Percentiles rank a stretch among this genome's conserved stretches.
Conservation (phyloP, 2,329 filamentous ascomycete genomes). For the Botrytis galanthina region DNA sequence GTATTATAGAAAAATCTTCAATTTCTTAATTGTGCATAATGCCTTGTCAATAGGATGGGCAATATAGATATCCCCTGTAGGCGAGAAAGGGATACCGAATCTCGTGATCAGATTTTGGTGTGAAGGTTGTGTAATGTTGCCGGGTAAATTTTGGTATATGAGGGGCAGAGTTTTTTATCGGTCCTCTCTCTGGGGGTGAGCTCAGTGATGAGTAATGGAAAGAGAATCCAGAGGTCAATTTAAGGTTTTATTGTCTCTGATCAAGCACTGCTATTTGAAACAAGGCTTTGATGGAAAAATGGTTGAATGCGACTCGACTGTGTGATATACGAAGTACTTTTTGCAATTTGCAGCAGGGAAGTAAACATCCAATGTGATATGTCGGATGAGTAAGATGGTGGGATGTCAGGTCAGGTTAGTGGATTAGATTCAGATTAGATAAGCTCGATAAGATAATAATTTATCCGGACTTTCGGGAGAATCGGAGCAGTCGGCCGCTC, state of each 20-base stretch:
- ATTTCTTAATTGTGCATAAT: neutral
- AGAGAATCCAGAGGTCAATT: neutral
- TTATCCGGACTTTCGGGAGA: neutral
- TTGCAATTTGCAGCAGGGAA: neutral
- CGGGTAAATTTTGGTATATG: neutral
- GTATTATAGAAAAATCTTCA: neutral
- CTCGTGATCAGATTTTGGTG: neutral
- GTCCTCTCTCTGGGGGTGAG: neutral
- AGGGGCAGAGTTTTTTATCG: neutral
- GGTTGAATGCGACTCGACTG: neutral
- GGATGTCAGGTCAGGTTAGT: neutral
- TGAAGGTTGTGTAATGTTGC: neutral
- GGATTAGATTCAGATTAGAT: slow-evolving; percentile 1
- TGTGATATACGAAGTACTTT: neutral
- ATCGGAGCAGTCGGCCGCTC: slow-evolving; percentile 1
- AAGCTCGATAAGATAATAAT: neutral
- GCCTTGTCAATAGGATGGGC: neutral
- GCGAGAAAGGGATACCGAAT: neutral
- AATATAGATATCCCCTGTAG: neutral
- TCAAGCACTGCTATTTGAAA: slow-evolving; percentile 1
- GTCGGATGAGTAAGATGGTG: slow-evolving; percentile 5
- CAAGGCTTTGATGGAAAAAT: neutral
- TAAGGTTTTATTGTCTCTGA: slow-evolving; percentile 6
- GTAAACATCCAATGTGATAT: neutral
- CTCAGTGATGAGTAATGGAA: neutral